Evolutionary conservation across 768 basidiomycete genomes (phyloP).

Genomic region (Podaxis mareebaensis): DNA sequence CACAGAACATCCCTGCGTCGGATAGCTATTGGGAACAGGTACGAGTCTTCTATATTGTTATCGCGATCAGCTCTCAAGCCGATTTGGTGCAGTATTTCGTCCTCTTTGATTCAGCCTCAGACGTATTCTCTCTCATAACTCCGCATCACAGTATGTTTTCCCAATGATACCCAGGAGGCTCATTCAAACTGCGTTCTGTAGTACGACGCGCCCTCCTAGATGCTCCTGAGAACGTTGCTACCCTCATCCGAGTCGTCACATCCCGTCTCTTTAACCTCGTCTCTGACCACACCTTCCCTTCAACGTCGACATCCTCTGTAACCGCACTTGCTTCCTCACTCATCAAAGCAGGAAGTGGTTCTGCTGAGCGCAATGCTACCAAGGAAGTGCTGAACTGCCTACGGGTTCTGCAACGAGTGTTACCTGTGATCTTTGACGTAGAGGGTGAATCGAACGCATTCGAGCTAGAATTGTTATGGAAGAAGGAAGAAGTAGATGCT

Average conservation of each 20-base stretch:
- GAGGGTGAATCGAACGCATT: constrained; percentile 72
- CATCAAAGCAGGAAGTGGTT: constrained; percentile 56
- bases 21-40: constrained; percentile 95
- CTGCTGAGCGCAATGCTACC: constrained; percentile 64
- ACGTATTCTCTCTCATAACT: constrained; percentile 88
- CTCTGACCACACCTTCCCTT: constrained; percentile 80
- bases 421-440: constrained; percentile 87
- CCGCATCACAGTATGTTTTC: constrained; percentile 74
- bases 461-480: constrained; percentile 86
- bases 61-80: not conserved
- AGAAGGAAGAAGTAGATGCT: constrained; percentile 52
- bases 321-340: constrained; percentile 70
- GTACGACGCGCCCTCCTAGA: constrained; percentile 81
- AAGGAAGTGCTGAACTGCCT: constrained; percentile 91
- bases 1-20: constrained; percentile 68
- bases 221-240: constrained; percentile 85
- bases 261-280: constrained; percentile 72
- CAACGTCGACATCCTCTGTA: constrained; percentile 53
- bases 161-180: constrained; percentile 4
- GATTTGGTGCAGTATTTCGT: constrained; percentile 60
- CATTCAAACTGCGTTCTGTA: constrained; percentile 29
- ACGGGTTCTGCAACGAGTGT: constrained; percentile 83
- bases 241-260: constrained; percentile 72
- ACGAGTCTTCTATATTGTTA: constrained; percentile 22
- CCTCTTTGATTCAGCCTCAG: constrained; percentile 87